phyloP scores from a whole-genome alignment of 2,329 filamentous ascomycete genomes.

The Delphinella strobiligena region DNA sequence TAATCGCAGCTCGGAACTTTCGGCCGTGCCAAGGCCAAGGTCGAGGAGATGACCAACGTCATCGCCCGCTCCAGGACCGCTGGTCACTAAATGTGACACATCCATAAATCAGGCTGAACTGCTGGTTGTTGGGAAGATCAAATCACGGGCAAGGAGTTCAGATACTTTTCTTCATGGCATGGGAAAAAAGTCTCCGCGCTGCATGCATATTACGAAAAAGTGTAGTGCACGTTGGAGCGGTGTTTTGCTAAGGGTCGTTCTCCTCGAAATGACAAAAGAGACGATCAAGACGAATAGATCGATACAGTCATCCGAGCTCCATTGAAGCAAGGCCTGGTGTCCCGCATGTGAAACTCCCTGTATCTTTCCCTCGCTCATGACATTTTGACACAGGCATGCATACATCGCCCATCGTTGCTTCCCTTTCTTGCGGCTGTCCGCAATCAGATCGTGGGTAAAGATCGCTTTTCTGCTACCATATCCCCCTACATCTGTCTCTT shows the following conservation, averaged over 20 bases:
- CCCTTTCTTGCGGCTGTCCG: too few relatives aligned
- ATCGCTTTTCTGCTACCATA: too few relatives aligned
- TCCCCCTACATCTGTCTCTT: too few relatives aligned
- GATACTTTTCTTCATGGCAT: not conserved
- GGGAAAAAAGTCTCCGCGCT: not conserved
- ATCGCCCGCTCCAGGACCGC: constrained; percentile 88
- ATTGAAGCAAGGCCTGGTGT: too few relatives aligned
- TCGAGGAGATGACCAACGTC: constrained; percentile 95
- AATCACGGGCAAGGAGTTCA: not conserved
- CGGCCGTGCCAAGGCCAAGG: constrained; percentile 98
- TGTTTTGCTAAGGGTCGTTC: not conserved
- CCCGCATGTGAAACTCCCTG: too few relatives aligned
- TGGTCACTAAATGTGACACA: constrained; percentile 44
- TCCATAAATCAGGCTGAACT: not conserved
- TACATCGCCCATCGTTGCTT: too few relatives aligned
- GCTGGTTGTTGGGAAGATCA: not conserved
- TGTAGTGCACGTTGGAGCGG: not conserved
- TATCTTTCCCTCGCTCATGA: too few relatives aligned
- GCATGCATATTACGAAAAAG: not conserved
- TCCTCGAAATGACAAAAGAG: not conserved
- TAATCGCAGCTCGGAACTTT: constrained; percentile 78
- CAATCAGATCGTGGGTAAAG: too few relatives aligned
- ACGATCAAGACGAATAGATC: not conserved
- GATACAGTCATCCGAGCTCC: not conserved
- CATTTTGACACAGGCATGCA: too few relatives aligned